Percentiles rank a stretch among this genome's conserved stretches.
These are phyloP conservation scores for Candida anglica DNA, from an alignment of 805 yeast species.

Conservation along the genomic window DNA sequence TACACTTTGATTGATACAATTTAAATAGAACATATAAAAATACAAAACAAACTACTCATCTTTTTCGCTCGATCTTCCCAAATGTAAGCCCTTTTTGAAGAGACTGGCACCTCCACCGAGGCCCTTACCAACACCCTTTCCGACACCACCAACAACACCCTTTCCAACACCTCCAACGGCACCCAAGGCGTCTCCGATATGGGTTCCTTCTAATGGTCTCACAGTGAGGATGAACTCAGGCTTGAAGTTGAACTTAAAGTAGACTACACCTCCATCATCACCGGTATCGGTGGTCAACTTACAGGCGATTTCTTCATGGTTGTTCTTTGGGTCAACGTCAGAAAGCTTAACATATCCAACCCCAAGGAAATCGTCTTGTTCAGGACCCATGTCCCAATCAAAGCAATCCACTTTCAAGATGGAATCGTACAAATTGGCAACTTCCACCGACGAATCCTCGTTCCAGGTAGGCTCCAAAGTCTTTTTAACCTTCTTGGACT, in stretches of 20 bases:
- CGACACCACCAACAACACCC: conserved; percentile 37
- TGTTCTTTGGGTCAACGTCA: conserved; percentile 55
- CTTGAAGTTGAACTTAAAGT: conserved; percentile 56
- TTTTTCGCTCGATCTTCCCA: no score
- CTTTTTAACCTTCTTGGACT: conserved; percentile 79
- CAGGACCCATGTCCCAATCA: conserved; percentile 96
- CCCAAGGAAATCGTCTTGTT: conserved; percentile 80
- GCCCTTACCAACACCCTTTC: conserved; percentile 33
- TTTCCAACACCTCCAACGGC: conserved; percentile 39
- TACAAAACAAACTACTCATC: no score
- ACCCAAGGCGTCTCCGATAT: conserved; percentile 45
- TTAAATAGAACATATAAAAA: no score
- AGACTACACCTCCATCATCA: conserved; percentile 61
- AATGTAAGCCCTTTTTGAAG: conserved; percentile 32
- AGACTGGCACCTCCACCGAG: conserved; percentile 31
- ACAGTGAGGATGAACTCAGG: conserved; percentile 66
- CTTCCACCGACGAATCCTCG: conserved; percentile 55
- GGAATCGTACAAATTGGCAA: conserved; percentile 62
- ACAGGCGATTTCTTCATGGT: conserved; percentile 45
- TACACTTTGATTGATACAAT: no score
- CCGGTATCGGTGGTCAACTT: conserved; percentile 49
- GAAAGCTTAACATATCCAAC: conserved; percentile 52
- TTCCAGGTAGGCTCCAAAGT: conserved; percentile 90
- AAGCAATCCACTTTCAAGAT: conserved; percentile 51
- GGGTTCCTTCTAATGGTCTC: conserved; percentile 20